Conservation (phyloP, 2,329 filamentous ascomycete species). For the Fusarium nodosum region DNA sequence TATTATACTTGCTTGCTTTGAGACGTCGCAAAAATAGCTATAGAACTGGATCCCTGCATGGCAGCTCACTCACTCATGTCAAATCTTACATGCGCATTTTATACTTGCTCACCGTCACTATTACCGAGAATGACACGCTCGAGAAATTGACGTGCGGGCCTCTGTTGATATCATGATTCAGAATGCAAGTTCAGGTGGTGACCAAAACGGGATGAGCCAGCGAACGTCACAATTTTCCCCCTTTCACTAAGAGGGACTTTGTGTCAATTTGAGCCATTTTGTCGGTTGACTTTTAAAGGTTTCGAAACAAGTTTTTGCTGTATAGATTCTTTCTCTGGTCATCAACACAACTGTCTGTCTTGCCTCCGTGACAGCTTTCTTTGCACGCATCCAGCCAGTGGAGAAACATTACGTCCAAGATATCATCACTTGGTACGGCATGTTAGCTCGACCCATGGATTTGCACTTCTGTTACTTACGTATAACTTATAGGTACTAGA, state of each 20-base stretch:
- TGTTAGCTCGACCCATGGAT: background rate
- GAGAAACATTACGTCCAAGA: background rate
- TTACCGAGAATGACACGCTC: constrained; percentile 2
- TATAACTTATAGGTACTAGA: background rate
- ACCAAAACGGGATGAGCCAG: background rate
- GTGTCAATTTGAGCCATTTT: background rate
- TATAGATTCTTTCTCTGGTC: background rate
- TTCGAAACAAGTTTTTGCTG: background rate
- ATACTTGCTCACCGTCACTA: background rate
- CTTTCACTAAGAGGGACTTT: background rate
- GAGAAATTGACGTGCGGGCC: constrained; percentile 8
- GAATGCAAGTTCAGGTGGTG: constrained; percentile 7
- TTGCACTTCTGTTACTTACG: background rate
- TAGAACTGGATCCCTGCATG: constrained; percentile 6
- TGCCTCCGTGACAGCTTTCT: background rate
- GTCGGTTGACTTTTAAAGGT: too few relatives aligned
- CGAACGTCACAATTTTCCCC: constrained; percentile 1
- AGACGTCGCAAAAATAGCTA: constrained; percentile 21
- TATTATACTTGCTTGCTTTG: constrained; percentile 3
- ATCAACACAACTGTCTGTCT: background rate
- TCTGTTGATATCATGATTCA: constrained; percentile 4
- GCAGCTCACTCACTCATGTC: constrained; percentile 18
- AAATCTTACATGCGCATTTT: constrained; percentile 15
- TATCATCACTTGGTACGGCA: background rate
- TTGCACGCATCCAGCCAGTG: background rate